These are phyloP conservation scores for Proliferodiscus dingleyae DNA, from an alignment of 2,329 filamentous ascomycete genomes.

Conservation along the genomic window DNA sequence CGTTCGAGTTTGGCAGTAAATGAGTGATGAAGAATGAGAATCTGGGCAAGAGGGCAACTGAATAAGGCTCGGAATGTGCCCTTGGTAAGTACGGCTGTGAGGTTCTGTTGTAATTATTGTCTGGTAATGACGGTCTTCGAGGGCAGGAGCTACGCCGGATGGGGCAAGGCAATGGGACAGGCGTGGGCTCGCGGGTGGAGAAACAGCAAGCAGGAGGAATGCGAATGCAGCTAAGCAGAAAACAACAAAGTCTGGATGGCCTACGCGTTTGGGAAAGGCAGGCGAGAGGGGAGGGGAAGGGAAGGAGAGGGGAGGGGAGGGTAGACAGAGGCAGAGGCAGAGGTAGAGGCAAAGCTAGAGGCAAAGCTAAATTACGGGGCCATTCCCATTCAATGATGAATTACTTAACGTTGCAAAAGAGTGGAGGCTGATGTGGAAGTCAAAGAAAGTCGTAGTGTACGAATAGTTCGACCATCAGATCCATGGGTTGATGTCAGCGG, in stretches of 20 bases:
- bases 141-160: background rate
- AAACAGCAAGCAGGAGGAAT: background rate
- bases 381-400: slow-evolving; percentile 7
- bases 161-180: background rate
- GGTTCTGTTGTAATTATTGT: no score
- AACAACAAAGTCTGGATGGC: background rate
- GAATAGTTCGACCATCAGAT: no score
- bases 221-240: slow-evolving; percentile 2
- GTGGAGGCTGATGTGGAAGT: slow-evolving; percentile 30
- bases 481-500: slow-evolving; percentile 31
- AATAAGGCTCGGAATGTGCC: slow-evolving; percentile 1
- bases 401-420: slow-evolving; percentile 12
- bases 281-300: no score
- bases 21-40: slow-evolving; percentile 1
- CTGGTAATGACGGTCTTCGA: no score
- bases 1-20: background rate
- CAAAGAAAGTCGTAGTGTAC: slow-evolving; percentile 9
- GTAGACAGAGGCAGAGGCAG: no score
- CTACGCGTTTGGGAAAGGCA: slow-evolving; percentile 2
- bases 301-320: no score
- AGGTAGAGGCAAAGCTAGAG: no score
- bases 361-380: no score
- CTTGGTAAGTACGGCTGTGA: background rate
- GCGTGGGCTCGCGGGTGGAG: slow-evolving; percentile 2
- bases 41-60: no score